phyloP scores from a whole-genome alignment of 371 early-diverging fungal species.

The Syncephalastrum racemosum region DNA sequence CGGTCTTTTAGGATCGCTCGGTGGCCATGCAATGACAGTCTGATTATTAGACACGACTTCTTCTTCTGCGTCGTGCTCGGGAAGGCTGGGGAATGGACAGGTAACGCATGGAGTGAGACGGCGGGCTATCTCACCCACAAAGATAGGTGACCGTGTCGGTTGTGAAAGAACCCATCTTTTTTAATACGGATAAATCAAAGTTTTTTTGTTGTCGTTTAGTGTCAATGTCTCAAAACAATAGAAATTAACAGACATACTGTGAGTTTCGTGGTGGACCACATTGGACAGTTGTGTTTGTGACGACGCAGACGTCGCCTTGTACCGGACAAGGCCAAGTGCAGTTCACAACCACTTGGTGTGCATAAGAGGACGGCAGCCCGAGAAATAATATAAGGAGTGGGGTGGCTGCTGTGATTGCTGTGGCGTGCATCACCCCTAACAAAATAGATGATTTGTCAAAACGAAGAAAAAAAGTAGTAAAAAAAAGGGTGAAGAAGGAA shows the following conservation, averaged over 20 bases:
- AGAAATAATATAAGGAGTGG: too few relatives aligned
- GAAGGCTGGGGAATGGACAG: constrained; percentile 6
- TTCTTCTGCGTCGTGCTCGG: not conserved
- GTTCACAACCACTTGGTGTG: constrained; percentile 16
- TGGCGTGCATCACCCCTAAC: too few relatives aligned
- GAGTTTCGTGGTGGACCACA: constrained; percentile 19
- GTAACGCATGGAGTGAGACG: constrained; percentile 23
- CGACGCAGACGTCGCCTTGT: constrained; percentile 15
- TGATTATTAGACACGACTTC: constrained; percentile 7
- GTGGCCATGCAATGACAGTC: constrained; percentile 22
- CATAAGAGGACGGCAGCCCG: not conserved
- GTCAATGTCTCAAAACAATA: not conserved
- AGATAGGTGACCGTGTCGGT: constrained; percentile 20
- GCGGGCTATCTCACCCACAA: constrained; percentile 22
- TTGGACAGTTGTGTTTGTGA: constrained; percentile 14
- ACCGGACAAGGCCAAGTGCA: constrained; percentile 31
- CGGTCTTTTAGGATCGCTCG: constrained; percentile 12
- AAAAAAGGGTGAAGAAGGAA: too few relatives aligned
- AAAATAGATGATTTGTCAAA: too few relatives aligned
- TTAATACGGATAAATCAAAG: not conserved
- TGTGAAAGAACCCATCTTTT: constrained; percentile 25
- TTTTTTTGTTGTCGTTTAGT: not conserved
- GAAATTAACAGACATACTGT: constrained; percentile 18
- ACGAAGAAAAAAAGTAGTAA: too few relatives aligned
- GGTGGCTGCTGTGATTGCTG: too few relatives aligned